These are phyloP conservation scores for Russula sp. DNA, from an alignment of 768 basidiomycete species.

Conservation along the genomic window DNA sequence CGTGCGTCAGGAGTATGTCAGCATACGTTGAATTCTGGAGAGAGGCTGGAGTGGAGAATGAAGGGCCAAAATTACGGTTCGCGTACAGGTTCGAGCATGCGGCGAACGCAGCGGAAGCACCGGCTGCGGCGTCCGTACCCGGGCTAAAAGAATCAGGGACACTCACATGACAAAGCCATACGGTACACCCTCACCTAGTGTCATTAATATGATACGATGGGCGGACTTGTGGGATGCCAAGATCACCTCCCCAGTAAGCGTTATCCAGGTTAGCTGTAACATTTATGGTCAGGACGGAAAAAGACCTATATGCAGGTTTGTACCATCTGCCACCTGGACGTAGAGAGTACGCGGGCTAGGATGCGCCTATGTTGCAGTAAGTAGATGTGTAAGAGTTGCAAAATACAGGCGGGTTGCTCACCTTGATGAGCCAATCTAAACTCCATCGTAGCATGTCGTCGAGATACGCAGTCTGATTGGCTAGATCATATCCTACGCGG, in stretches of 20 bases:
- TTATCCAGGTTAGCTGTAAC: constrained; percentile 53
- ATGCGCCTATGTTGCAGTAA: constrained; percentile 55
- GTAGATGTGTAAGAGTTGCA: neutral
- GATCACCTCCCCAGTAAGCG: constrained; percentile 88
- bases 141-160: constrained; percentile 38
- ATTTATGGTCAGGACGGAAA: neutral
- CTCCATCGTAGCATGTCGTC: constrained; percentile 90
- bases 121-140: constrained; percentile 86
- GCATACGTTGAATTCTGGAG: constrained; percentile 73
- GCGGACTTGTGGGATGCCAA: constrained; percentile 64
- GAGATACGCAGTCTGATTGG: constrained; percentile 87
- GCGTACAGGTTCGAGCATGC: constrained; percentile 81
- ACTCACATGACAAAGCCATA: neutral
- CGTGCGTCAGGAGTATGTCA: constrained; percentile 62
- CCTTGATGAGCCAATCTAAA: constrained; percentile 88
- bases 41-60: constrained; percentile 54
- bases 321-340: constrained; percentile 69
- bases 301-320: constrained; percentile 21
- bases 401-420: constrained; percentile 28
- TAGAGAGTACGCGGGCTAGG: constrained; percentile 64
- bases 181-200: constrained; percentile 37
- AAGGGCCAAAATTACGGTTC: constrained; percentile 47
- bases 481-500: constrained; percentile 63
- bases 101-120: constrained; percentile 80
- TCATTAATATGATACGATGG: constrained; percentile 74